A percentile compares a stretch with the other conserved stretches of the same genome.
Conservation (phyloP, 2,329 filamentous ascomycete species). For the Escovopsis sp. region DNA sequence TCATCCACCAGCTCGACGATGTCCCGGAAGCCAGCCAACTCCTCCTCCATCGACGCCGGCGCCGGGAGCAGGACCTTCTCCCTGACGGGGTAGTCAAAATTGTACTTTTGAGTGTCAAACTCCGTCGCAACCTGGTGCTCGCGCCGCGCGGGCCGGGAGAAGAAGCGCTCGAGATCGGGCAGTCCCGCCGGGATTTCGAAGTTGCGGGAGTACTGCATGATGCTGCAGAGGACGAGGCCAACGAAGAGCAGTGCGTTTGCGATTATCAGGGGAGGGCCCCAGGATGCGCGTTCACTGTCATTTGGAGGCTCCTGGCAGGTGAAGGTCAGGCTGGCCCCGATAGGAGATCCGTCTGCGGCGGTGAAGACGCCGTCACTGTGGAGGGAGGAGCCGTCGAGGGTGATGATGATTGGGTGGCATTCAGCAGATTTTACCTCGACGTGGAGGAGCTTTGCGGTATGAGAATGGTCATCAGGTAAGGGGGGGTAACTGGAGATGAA, state of each 20-base stretch:
- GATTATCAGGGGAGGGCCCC: slow-evolving; percentile 3
- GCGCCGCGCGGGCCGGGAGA: too few species aligned
- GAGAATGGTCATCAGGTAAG: too few species aligned
- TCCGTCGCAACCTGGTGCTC: too few species aligned
- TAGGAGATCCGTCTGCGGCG: slow-evolving; percentile 2
- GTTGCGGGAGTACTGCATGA: slow-evolving; percentile 2
- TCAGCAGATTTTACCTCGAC: too few species aligned
- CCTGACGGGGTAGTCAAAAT: background rate
- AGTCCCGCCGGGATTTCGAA: too few species aligned
- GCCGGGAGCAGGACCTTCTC: slow-evolving; percentile 1
- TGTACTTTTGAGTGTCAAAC: background rate
- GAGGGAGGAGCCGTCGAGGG: background rate
- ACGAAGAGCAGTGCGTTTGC: background rate
- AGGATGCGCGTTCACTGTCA: slow-evolving; percentile 1
- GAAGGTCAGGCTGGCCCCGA: slow-evolving; percentile 6
- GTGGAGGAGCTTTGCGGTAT: too few species aligned
- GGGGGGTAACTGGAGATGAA: too few species aligned
- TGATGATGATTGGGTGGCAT: too few species aligned
- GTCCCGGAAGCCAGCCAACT: slow-evolving; percentile 32
- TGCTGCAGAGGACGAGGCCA: slow-evolving; percentile 2
- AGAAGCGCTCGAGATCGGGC: too few species aligned
- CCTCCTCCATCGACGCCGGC: slow-evolving; percentile 27
- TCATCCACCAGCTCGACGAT: slow-evolving; percentile 31
- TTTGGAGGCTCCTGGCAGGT: slow-evolving; percentile 2
- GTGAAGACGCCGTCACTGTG: background rate